Evolutionary conservation across 768 basidiomycete species (phyloP).

Genomic region (Leucogyrophana mollusca): DNA sequence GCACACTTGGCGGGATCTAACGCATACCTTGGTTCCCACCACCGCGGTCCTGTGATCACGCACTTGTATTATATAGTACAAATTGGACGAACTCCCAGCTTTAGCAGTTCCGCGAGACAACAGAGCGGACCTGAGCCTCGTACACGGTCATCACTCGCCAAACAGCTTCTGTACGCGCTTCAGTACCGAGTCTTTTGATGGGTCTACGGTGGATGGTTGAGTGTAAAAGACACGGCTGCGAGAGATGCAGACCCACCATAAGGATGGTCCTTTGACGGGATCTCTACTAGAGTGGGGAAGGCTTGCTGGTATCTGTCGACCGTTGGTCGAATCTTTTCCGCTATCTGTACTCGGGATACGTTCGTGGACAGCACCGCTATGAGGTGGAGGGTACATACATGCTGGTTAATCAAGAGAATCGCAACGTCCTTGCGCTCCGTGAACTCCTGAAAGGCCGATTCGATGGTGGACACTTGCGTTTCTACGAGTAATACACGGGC

Average conservation of each 20-base stretch:
- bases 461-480: conserved; percentile 88
- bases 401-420: conserved; percentile 97
- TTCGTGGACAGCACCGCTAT: conserved; percentile 4
- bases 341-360: conserved; percentile 56
- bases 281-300: conserved; percentile 96
- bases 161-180: conserved; percentile 96
- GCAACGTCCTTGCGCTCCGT: conserved; percentile 94
- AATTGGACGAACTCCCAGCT: conserved; percentile 18
- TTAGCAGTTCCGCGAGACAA: conserved; percentile 9
- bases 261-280: conserved; percentile 97
- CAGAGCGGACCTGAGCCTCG: conserved; percentile 10
- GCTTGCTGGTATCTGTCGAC: conserved; percentile 95
- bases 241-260: conserved; percentile 64
- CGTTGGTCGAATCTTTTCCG: conserved; percentile 93
- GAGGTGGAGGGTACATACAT: conserved; percentile 53
- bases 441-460: conserved; percentile 91
- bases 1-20: no score
- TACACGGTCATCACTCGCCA: conserved; percentile 64
- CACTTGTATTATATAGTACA: conserved; percentile 23
- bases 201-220: conserved; percentile 54
- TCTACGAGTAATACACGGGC: conserved; percentile 50
- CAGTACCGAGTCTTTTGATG: conserved; percentile 91
- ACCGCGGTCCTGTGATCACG: conserved; percentile 14
- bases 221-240: conserved; percentile 1
- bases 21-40: neutral